Percentiles rank a stretch among this genome's conserved stretches.
Evolutionary conservation across 1,284 basidiomycete species (phyloP).

Genomic region (Rhodotorula sp.): DNA sequence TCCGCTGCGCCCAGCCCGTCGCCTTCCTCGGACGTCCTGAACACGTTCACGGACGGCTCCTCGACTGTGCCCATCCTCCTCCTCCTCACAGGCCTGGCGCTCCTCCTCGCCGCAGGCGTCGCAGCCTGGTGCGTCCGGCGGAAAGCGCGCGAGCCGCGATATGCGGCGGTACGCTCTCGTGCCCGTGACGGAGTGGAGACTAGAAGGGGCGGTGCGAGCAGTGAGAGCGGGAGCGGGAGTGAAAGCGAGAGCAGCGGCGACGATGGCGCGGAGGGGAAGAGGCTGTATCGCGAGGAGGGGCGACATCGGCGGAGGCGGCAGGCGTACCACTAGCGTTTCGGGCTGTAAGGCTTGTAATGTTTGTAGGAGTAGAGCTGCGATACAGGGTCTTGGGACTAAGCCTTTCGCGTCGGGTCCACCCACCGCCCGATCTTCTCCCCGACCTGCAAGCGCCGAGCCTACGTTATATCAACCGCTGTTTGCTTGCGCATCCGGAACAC

Average conservation of each 20-base stretch:
- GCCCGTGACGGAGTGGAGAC: background rate
- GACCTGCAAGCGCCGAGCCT: background rate
- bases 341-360: background rate
- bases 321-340: too few species aligned
- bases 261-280: background rate
- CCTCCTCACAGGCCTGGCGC: background rate
- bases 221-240: background rate
- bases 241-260: background rate
- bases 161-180: too few species aligned
- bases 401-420: background rate
- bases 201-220: background rate
- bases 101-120: background rate
- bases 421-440: constrained; percentile 12
- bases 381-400: background rate
- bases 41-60: too few species aligned
- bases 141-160: too few species aligned
- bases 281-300: background rate
- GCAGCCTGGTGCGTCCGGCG: background rate
- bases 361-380: background rate
- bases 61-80: background rate
- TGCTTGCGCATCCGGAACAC: too few species aligned
- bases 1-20: background rate
- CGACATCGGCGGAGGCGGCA: background rate
- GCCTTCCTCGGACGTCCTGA: background rate
- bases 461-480: too few species aligned